These are phyloP conservation scores for Apiospora kogelbergensis DNA, from an alignment of 2,329 filamentous ascomycete species.

Conservation along the genomic window DNA sequence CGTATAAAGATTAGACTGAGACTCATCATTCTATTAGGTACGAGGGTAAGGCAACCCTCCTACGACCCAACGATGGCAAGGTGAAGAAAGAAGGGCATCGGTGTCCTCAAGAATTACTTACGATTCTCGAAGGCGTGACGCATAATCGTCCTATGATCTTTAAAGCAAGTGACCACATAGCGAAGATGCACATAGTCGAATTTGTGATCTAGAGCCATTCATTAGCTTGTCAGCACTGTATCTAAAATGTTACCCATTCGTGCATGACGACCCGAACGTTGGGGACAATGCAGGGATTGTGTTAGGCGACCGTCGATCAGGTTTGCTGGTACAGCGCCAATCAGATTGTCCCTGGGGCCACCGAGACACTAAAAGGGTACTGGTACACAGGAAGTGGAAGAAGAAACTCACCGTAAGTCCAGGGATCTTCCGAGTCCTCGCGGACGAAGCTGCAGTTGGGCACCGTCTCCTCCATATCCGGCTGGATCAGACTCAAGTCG, in stretches of 20 bases:
- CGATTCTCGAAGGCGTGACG: slow-evolving; percentile 3
- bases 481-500: slow-evolving; percentile 13
- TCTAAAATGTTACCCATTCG: background rate
- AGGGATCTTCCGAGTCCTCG: slow-evolving; percentile 10
- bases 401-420: background rate
- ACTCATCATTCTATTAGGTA: too few species aligned
- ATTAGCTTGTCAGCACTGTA: background rate
- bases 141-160: slow-evolving; percentile 4
- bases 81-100: background rate
- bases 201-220: background rate
- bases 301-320: background rate
- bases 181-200: slow-evolving; percentile 11
- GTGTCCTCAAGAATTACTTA: background rate
- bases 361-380: background rate
- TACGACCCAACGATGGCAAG: too few species aligned
- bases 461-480: background rate
- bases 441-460: slow-evolving; percentile 7
- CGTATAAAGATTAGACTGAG: background rate
- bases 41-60: too few species aligned
- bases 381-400: background rate
- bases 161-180: slow-evolving; percentile 9
- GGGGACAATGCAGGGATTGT: background rate
- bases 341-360: background rate
- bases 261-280: background rate
- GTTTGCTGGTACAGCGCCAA: background rate